phyloP scores from a whole-genome alignment of 129 eudicot genomes.

The carrot (Daucus carota) region DH1_v3.0 NC_030389.2:25737001-25737500 shows the following conservation, averaged over 20 bases:
- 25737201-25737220: neutral
- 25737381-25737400: slow-evolving; percentile 31
- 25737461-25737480: slow-evolving; percentile 49
- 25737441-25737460: slow-evolving; percentile 30
- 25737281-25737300: slow-evolving; percentile 6
- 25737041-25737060: neutral
- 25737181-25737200: neutral
- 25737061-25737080: slow-evolving; percentile 1
- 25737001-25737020: neutral
- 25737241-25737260: neutral
- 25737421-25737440: slow-evolving; percentile 31
- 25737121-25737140: neutral
- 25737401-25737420: slow-evolving; percentile 48
- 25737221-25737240: neutral
- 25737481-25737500: slow-evolving; percentile 48
- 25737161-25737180: neutral
- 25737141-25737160: neutral
- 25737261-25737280: slow-evolving; percentile 4
- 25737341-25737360: slow-evolving; percentile 28
- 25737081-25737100: neutral
- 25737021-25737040: neutral
- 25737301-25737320: slow-evolving; percentile 1
- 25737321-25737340: slow-evolving; percentile 44
- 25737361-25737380: slow-evolving; percentile 55
- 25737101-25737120: neutral